Evolutionary conservation across 2,329 filamentous ascomycete species (phyloP), one percentile per base, ranked within the genome.

Genomic region (Talaromyces sp.): DNA sequence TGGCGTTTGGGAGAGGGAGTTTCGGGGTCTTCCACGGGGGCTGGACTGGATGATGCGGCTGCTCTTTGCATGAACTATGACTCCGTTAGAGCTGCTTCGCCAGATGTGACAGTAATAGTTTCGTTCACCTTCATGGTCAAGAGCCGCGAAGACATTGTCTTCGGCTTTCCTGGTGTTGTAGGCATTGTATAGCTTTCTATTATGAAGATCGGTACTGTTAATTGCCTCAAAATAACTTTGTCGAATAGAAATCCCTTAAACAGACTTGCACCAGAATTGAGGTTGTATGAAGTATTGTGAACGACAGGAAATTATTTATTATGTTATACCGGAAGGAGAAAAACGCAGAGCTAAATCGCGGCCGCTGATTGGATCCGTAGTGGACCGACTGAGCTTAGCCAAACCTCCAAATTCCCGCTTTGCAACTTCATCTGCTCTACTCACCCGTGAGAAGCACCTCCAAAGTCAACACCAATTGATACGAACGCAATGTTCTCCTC

Each of bases 11-110:
- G 70, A 2, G 71, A 72, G 1, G 73, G 74, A 1, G 70, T 66
- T 22, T 70, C 65, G 27, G 65, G 63, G 17, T 85, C 79, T 65
- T 87, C 83, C 77, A 58, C 83, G 76, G 66, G 80, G 62, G 73
- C 66, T 73, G 79, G 39, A 67, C 78, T 74, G 5, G 79, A 81
- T 27, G 89, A 86, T 59, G 89, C 87, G 59, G 88, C 90, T 68
- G 91, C 90, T 72, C 93, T 87, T 82, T 96, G 93, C 93, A 97
- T 97, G 76, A 97, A 97, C 82, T 88, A 71, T 31, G 27, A 54
- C 13, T 37, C 27, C 11, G 35, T 37, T 10, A 37, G 35, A 37
- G 13, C 9, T 37, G 35, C 27, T 31, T 31, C 27, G 5, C 35
- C 9, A 13, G 35, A 37, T 37, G 9, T 37, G 35, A 37, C 1